These are phyloP conservation scores for Astrothelium macrocarpum DNA, from an alignment of 495 filamentous ascomycete genomes.

Conservation along the genomic window DNA sequence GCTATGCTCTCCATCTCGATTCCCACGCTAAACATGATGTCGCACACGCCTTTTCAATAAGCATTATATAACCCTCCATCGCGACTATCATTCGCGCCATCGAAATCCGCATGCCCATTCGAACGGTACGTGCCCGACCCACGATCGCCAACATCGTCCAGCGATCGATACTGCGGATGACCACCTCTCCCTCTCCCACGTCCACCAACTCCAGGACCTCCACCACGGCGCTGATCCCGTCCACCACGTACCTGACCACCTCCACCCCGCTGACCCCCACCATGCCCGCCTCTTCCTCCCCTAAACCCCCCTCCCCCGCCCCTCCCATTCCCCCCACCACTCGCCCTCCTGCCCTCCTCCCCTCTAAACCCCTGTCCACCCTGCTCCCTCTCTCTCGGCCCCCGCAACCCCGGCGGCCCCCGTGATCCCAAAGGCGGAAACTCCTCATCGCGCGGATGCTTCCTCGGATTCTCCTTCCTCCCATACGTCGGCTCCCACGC, in stretches of 20 bases:
- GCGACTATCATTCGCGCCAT: background rate
- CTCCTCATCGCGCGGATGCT: constrained; percentile 45
- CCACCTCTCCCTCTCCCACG: constrained; percentile 15
- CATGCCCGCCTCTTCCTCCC: constrained; percentile 7
- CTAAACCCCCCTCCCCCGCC: constrained; percentile 16
- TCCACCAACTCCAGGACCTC: constrained; percentile 11
- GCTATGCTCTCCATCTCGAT: no score
- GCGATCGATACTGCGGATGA: constrained; percentile 7
- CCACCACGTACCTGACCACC: constrained; percentile 14
- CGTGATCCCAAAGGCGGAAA: constrained; percentile 22
- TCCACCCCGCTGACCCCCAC: constrained; percentile 13
- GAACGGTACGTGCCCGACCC: background rate
- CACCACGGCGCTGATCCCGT: constrained; percentile 9
- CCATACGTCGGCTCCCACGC: constrained; percentile 48
- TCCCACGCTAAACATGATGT: background rate
- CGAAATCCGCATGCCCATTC: background rate
- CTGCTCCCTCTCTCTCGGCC: constrained; percentile 8
- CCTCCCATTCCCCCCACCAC: constrained; percentile 2
- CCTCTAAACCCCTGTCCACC: background rate
- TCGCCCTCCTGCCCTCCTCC: constrained; percentile 6
- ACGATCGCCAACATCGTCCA: constrained; percentile 1
- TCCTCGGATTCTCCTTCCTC: constrained; percentile 48
- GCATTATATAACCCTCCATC: constrained; percentile 3
- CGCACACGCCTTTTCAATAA: background rate
- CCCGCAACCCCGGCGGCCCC: no score